Conservation (phyloP, 805 yeast genomes). For the Candida qinlingensis region DNA sequence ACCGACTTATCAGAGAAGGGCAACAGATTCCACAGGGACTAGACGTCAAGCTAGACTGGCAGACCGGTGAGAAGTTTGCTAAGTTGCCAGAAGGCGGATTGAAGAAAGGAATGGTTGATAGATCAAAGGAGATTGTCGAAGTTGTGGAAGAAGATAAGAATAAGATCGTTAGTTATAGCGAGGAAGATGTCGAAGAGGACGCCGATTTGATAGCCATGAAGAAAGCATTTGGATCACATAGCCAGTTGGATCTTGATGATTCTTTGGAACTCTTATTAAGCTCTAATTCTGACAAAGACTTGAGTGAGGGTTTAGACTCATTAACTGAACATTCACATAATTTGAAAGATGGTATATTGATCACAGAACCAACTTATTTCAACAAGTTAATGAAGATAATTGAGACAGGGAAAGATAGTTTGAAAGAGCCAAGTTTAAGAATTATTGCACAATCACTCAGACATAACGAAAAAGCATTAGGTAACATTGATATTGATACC, state of each 20-base stretch:
- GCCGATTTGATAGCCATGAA: slow-evolving; percentile 18
- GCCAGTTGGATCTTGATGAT: slow-evolving; percentile 15
- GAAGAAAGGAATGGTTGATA: background rate
- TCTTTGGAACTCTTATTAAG: slow-evolving; percentile 9
- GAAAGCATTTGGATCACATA: slow-evolving; percentile 16
- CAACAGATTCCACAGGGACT: slow-evolving; percentile 79
- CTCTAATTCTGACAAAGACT: background rate
- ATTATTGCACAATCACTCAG: slow-evolving; percentile 64
- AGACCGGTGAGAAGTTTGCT: slow-evolving; percentile 68
- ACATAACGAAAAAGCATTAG: slow-evolving; percentile 62
- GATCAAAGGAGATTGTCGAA: slow-evolving; percentile 6
- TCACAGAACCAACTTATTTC: slow-evolving; percentile 32
- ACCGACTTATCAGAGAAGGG: slow-evolving; percentile 67
- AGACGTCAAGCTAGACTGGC: slow-evolving; percentile 61
- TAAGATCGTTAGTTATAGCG: slow-evolving; percentile 12
- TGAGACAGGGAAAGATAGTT: slow-evolving; percentile 10
- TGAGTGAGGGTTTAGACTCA: slow-evolving; percentile 28
- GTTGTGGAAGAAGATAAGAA: slow-evolving; percentile 15
- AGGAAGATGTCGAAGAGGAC: slow-evolving; percentile 17
- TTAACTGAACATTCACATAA: slow-evolving; percentile 64
- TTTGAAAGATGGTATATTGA: slow-evolving; percentile 50
- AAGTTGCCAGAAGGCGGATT: slow-evolving; percentile 35
- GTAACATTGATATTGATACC: slow-evolving; percentile 26
- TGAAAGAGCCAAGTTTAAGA: slow-evolving; percentile 51
- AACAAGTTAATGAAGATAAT: slow-evolving; percentile 26